Conservation (phyloP, 306 rosid species). For the Acacia acuminata region DNA sequence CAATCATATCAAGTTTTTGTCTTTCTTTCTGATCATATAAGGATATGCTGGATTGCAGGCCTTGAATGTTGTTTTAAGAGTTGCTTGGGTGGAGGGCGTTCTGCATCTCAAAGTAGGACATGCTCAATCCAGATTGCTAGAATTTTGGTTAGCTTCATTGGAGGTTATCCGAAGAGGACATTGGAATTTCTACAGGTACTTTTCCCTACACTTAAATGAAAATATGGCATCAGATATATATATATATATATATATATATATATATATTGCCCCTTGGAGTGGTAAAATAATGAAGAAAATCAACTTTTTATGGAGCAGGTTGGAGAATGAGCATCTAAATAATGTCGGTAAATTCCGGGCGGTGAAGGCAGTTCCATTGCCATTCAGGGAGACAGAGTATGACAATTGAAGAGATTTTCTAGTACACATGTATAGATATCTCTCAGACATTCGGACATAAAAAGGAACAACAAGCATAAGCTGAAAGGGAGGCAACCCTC, state of each 20-base stretch:
- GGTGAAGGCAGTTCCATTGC: conserved; percentile 84
- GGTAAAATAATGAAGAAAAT: not conserved
- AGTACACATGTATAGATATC: conserved; percentile 26
- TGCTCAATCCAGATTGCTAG: conserved; percentile 46
- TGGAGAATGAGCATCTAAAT: conserved; percentile 92
- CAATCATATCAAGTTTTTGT: not conserved
- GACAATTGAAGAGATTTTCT: conserved; percentile 51
- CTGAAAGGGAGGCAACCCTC: conserved; percentile 28
- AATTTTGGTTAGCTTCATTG: conserved; percentile 73
- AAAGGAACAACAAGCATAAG: conserved; percentile 24
- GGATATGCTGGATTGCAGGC: conserved; percentile 54
- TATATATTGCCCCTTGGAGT: not conserved
- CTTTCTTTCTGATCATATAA: not conserved
- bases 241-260: no score
- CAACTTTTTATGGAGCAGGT: conserved; percentile 41
- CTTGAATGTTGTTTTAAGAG: conserved; percentile 71
- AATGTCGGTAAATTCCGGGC: conserved; percentile 84
- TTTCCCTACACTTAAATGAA: not conserved
- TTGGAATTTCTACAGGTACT: conserved; percentile 96
- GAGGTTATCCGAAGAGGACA: conserved; percentile 96
- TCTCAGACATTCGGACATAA: conserved; percentile 32
- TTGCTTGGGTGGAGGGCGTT: conserved; percentile 81
- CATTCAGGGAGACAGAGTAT: conserved; percentile 72
- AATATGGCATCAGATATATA: not conserved
- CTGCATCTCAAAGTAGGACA: conserved; percentile 43